Conservation (phyloP, 202 grass and related monocot genomes). For the Miscanthus sacchariflorus region DNA sequence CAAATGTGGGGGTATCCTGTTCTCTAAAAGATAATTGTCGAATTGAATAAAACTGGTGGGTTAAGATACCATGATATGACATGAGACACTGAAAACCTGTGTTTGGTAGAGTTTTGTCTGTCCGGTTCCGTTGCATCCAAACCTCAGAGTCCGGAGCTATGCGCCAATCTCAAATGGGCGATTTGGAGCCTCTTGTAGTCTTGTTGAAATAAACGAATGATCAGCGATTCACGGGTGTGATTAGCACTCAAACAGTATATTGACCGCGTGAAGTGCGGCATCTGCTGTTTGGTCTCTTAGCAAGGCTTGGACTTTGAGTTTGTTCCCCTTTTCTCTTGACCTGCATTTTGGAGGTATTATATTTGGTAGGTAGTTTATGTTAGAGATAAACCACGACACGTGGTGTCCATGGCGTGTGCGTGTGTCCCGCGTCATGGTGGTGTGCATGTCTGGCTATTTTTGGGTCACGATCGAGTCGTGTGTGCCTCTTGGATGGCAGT, state of each 20-base stretch:
- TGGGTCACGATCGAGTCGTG: too few relatives aligned
- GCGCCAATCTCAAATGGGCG: neutral
- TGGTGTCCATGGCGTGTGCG: too few relatives aligned
- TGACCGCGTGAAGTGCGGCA: constrained; percentile 28
- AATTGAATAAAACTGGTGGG: neutral
- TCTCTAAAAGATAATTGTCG: too few relatives aligned
- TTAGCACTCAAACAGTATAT: neutral
- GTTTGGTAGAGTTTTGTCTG: neutral
- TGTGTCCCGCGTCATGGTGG: too few relatives aligned
- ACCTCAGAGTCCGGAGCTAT: neutral
- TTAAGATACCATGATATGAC: neutral
- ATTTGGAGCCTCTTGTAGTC: neutral
- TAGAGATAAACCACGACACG: too few relatives aligned
- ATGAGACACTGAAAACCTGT: constrained; percentile 22
- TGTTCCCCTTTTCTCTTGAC: neutral
- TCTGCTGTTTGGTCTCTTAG: constrained; percentile 28
- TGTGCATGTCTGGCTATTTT: too few relatives aligned
- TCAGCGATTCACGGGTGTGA: neutral
- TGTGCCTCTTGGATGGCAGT: too few relatives aligned
- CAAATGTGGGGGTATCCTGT: neutral
- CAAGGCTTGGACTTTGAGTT: neutral
- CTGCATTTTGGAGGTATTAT: constrained; percentile 24
- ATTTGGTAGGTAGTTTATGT: too few relatives aligned
- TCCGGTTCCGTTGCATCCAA: neutral
- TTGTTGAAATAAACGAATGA: neutral